Evolutionary conservation across 148 eudicot species (phyloP), one percentile per base, ranked within the genome.

Genomic region (Chenopodium suecicum): DNA sequence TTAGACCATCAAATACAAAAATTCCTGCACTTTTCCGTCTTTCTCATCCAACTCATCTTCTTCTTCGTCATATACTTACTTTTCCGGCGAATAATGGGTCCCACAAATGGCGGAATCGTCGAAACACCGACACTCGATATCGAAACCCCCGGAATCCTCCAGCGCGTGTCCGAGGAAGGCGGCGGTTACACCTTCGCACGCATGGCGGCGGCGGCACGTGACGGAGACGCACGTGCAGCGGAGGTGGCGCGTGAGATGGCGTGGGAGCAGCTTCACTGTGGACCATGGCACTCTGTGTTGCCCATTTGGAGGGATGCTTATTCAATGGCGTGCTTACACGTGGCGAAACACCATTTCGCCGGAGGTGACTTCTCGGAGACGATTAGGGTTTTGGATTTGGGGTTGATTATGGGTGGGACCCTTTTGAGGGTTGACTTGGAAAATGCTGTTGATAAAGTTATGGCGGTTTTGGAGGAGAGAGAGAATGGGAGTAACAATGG

Each of bases 181-280:
- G 99, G 99, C 10, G 99, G 99, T 32, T 92, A 94, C 88, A 91
- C 95, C 31, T 96, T 88, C 83, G 87, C 85, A 7, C 65, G 91
- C 31, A 88, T 96, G 89, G 83, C 79, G 20, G 86, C 88, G 22
- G 87, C 88, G 23, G 86, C 85, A 47, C 34, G 83, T 52, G 80
- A 34, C 4, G 89, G 87, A 2, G 95, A 90, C 85, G 73, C 79
- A 46, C 73, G 94, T 44, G 95, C 94, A 58, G 95, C 95, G 80
- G 99, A 96, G 90, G 92, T 89, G 60, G 92, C 98, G 56, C 84
- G 86, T 76, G 99, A 96, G 90, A 91, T 94, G 95, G 99, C 99
- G 37, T 96, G 99, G 99, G 99, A 96, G 88, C 99, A 96, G 86
- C 91, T 96, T 4, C 99, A 96, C 78, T 89, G 92, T 6, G 99